These are phyloP conservation scores for Phytophthora nicotianae DNA, from an alignment of 352 stramenopile genomes.

Conservation along the genomic window DNA sequence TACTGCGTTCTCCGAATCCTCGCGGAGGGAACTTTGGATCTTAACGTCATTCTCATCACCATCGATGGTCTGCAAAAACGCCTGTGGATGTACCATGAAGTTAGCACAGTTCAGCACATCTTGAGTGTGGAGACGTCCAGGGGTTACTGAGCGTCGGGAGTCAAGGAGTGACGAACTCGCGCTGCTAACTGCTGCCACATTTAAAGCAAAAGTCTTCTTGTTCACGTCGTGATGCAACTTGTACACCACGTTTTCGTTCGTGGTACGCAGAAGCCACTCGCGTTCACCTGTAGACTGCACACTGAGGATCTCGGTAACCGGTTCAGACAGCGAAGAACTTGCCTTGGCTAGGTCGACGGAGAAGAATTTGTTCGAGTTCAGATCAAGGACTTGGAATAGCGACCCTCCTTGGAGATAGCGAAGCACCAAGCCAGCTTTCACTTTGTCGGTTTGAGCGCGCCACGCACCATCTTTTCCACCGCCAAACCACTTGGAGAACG, in stretches of 20 bases:
- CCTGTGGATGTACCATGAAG: constrained; percentile 51
- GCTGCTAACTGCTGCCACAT: constrained; percentile 25
- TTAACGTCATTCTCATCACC: constrained; percentile 1
- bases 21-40: constrained; percentile 35
- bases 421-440: constrained; percentile 43
- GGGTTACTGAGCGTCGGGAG: constrained; percentile 39
- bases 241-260: constrained; percentile 40
- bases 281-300: constrained; percentile 44
- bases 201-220: constrained; percentile 39
- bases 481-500: constrained; percentile 60
- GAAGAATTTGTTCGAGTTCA: constrained; percentile 42
- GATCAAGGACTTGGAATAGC: constrained; percentile 62
- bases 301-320: constrained; percentile 35
- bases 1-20: background rate
- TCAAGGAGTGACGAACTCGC: constrained; percentile 11
- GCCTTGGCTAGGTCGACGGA: constrained; percentile 51
- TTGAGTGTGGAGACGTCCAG: constrained; percentile 14
- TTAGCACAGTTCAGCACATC: background rate
- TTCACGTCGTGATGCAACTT: constrained; percentile 26
- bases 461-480: constrained; percentile 22
- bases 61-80: constrained; percentile 48
- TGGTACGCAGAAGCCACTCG: constrained; percentile 63
- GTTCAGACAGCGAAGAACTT: constrained; percentile 2
- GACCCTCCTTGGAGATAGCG: constrained; percentile 59
- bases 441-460: constrained; percentile 23